These are phyloP conservation scores for Kockovaella imperatae DNA, from an alignment of 768 basidiomycete species.

Conservation along the genomic window DNA sequence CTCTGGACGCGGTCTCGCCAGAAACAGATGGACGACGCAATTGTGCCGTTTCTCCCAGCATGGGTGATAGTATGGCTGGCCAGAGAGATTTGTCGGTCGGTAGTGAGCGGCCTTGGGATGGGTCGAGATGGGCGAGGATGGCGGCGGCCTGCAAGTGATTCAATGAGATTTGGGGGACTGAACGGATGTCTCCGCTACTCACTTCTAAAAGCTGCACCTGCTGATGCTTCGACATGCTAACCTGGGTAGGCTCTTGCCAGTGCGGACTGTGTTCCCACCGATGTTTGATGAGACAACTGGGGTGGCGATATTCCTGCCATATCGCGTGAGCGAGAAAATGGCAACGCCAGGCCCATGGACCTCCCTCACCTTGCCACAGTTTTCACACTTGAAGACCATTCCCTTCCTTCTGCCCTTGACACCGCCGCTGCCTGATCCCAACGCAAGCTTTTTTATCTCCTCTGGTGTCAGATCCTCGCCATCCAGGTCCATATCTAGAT, in stretches of 20 bases:
- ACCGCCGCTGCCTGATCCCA: conserved; percentile 42
- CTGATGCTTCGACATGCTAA: conserved; percentile 89
- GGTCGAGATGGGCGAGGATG: conserved; percentile 79
- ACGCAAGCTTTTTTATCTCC: conserved; percentile 28
- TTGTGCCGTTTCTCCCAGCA: conserved; percentile 8
- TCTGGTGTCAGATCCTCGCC: conserved; percentile 32
- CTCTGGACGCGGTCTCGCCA: conserved; percentile 6
- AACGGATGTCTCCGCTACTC: conserved; percentile 18
- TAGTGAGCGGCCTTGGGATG: conserved; percentile 61
- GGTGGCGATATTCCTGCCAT: conserved; percentile 54
- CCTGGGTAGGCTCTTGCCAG: conserved; percentile 87
- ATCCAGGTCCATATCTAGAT: conserved; percentile 34
- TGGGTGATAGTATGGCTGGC: conserved; percentile 49
- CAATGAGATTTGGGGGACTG: neutral
- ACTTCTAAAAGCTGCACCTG: conserved; percentile 95
- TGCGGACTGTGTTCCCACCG: conserved; percentile 97
- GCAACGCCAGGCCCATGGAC: neutral
- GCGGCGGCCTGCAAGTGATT: conserved; percentile 65
- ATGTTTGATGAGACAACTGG: conserved; percentile 91
- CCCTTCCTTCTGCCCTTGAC: conserved; percentile 64
- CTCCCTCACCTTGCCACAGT: conserved; percentile 72
- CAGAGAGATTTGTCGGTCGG: conserved; percentile 91
- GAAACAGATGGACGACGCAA: conserved; percentile 13
- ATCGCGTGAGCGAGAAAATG: neutral
- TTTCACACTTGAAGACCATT: conserved; percentile 82